Base-by-base conservation (phyloP, 495 filamentous ascomycete species). In the Daldinia loculata region DNA sequence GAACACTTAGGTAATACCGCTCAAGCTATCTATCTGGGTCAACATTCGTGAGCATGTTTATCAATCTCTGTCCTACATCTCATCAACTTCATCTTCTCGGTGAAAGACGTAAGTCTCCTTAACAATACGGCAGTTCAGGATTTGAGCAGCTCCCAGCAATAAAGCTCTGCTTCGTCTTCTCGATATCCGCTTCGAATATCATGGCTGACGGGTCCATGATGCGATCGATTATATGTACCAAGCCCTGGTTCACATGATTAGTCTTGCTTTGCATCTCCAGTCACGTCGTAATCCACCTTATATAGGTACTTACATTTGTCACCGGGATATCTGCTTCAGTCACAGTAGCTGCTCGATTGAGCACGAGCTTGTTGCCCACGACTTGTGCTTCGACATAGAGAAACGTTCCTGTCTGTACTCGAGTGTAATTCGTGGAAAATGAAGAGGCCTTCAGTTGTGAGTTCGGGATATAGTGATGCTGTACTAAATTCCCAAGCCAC, bases 141-240 rank as follows among this genome's bases (percentile, higher is more conserved):
- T 75, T 75, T 26, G 73, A 75, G 55, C 73, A 73, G 41, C 73
- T 75, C 22, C 73, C 73, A 8, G 73, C 56, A 60, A 75, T 75
- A 34, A 75, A 75, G 45, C 61, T 50, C 48, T 75, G 73, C 39
- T 67, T 73, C 14, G 66, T 73, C 58, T 70, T 72, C 4, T 61
- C 66, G 34, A 73, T 53, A 61, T 75, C 73, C 17, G 52, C 48
- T 63, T 76, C 70, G 39, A 74, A 73, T 51, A 79, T 67, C 61
- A 76, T 66, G 3, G 73, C 64, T 11, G 71, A 69, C 7, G 74
- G 71, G 32, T 79, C 75, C 11, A 76, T 19, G 15, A 41, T 41
- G n/a, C 38, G 38, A 9, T 41, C 38, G 3, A 41, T 9, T 41
- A 41, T 41, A n/a, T 41, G 38, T 41, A 41, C 38, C 38, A 14